Evolutionary conservation across 768 basidiomycete species (phyloP).

Genomic region (Cubamyces lactineus): DNA sequence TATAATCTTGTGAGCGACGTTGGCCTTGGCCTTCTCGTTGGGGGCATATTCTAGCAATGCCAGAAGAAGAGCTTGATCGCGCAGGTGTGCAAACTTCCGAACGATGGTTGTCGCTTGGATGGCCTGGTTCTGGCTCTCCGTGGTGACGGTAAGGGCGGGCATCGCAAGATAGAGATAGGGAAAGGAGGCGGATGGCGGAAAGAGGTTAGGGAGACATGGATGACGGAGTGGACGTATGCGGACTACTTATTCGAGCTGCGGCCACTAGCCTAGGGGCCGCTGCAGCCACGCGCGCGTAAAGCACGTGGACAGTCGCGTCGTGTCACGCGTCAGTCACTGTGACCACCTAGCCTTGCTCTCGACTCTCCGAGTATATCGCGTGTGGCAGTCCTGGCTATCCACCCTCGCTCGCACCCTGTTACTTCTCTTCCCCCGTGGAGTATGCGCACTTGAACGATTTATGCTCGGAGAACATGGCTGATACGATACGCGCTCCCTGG

Average conservation of each 20-base stretch:
- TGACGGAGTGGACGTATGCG: conserved; percentile 6
- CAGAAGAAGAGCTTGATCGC: conserved; percentile 19
- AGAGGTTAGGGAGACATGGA: conserved; percentile 8
- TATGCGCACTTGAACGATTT: not conserved
- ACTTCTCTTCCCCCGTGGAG: not conserved
- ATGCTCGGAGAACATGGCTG: conserved; percentile 38
- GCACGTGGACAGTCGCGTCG: conserved; percentile 16
- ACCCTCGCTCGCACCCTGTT: too few species aligned
- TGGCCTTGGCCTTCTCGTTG: conserved; percentile 11
- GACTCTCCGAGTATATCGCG: not conserved
- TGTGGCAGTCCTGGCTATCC: not conserved
- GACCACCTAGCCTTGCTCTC: not conserved
- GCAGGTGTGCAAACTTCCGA: conserved; percentile 5
- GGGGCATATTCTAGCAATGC: conserved; percentile 18
- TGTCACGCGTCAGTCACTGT: conserved; percentile 19
- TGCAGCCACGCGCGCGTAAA: not conserved
- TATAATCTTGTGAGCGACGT: conserved; percentile 19
- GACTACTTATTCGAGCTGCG: not conserved
- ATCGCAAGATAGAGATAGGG: not conserved
- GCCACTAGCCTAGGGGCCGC: not conserved
- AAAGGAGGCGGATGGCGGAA: conserved; percentile 2
- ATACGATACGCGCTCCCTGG: conserved; percentile 52
- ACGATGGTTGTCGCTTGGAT: conserved; percentile 10
- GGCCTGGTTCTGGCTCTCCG: not conserved
- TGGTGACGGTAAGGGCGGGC: conserved; percentile 8